Evolutionary conservation across 345 rosid genomes (phyloP).

Genomic region (Crucihimalaya himalaica): DNA sequence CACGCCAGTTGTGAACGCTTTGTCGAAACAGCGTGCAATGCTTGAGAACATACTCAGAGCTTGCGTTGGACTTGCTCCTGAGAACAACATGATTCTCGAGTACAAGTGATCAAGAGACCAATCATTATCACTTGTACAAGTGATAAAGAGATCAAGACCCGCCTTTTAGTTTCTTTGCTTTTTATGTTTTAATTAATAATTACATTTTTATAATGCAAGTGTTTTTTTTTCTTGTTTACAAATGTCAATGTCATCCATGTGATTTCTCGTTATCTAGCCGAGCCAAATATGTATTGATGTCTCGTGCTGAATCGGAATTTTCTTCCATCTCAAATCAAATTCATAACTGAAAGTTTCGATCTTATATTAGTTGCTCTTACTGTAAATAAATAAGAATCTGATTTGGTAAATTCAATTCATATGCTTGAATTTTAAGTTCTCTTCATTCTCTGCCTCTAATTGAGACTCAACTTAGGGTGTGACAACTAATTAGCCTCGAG

Average conservation of each 20-base stretch:
- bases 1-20: slow-evolving; percentile 96
- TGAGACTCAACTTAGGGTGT: neutral
- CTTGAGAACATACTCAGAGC: slow-evolving; percentile 97
- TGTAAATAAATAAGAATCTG: neutral
- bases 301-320: neutral
- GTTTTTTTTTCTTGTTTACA: neutral
- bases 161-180: neutral
- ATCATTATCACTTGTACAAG: slow-evolving; percentile 49
- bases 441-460: neutral
- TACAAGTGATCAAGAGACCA: slow-evolving; percentile 62
- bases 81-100: slow-evolving; percentile 98
- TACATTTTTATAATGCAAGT: neutral
- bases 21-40: slow-evolving; percentile 99
- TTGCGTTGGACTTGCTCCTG: slow-evolving; percentile 95
- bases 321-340: neutral
- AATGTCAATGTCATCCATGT: slow-evolving; percentile 4
- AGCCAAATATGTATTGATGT: neutral
- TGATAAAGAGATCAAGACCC: slow-evolving; percentile 41
- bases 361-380: neutral
- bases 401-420: neutral
- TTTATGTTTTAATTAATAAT: slow-evolving; percentile 18
- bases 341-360: neutral
- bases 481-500: slow-evolving; percentile 7
- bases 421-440: neutral
- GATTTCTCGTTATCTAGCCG: neutral